These are phyloP conservation scores for Rhododendron vialii DNA, from an alignment of 148 eudicot species.

Conservation along the genomic window DNA sequence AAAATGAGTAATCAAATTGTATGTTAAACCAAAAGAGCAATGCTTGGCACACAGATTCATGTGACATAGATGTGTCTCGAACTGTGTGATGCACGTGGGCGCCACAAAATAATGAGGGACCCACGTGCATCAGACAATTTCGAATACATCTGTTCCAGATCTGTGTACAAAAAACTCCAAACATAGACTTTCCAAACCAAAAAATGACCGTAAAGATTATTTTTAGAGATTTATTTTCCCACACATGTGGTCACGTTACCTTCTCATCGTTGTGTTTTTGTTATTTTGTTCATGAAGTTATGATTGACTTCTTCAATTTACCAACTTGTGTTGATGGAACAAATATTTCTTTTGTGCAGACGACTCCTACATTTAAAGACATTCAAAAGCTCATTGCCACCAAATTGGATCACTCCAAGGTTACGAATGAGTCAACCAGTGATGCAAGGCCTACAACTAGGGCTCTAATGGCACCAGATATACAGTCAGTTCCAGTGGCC, in stretches of 20 bases:
- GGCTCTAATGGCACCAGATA: background rate
- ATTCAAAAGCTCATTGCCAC: constrained; percentile 24
- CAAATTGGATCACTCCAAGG: constrained; percentile 10
- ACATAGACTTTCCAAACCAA: background rate
- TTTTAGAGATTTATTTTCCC: background rate
- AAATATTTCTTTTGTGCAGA: background rate
- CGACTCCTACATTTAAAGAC: constrained; percentile 11
- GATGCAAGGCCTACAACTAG: background rate
- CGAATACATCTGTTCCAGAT: background rate
- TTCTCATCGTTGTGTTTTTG: background rate
- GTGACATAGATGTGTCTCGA: background rate
- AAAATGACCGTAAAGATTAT: background rate
- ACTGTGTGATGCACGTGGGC: background rate
- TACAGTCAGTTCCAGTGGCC: background rate
- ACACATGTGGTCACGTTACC: background rate
- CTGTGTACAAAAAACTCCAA: background rate
- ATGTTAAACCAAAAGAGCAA: background rate
- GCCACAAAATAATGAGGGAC: background rate
- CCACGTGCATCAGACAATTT: background rate
- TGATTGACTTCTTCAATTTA: background rate
- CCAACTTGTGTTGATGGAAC: background rate
- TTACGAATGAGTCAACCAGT: background rate
- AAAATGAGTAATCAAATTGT: background rate
- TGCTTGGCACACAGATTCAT: background rate
- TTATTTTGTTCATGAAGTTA: background rate